These are phyloP conservation scores for Solanum megistacrolobum DNA, from an alignment of 257 asterid genomes.

Conservation along the genomic window DNA sequence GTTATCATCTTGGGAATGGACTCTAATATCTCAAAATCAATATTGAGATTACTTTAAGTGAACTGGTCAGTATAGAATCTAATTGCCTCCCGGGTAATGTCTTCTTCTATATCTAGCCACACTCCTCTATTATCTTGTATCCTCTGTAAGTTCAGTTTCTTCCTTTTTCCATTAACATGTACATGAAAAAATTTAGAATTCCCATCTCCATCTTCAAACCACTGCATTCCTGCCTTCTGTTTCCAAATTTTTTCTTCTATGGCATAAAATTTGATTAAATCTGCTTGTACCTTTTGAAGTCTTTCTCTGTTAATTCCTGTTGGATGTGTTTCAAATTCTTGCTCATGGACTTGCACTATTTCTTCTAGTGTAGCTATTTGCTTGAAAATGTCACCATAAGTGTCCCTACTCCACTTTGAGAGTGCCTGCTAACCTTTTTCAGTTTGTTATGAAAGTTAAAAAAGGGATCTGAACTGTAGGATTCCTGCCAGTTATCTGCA, in stretches of 20 bases:
- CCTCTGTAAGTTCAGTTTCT: not conserved
- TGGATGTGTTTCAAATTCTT: no score
- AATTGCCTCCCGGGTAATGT: not conserved
- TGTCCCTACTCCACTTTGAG: not conserved
- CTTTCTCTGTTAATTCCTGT: no score
- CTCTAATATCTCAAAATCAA: no score
- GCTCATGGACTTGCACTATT: no score
- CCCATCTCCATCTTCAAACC: not conserved
- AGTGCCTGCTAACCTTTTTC: not conserved
- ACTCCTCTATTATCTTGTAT: not conserved
- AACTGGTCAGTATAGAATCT: not conserved
- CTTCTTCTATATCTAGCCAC: not conserved
- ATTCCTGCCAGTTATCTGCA: not conserved
- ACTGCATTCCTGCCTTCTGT: not conserved
- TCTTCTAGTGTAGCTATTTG: no score
- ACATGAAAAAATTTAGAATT: not conserved
- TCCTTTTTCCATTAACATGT: not conserved
- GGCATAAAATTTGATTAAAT: not conserved
- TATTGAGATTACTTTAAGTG: not conserved
- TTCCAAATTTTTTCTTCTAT: not conserved
- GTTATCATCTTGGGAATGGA: not conserved
- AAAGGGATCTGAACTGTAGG: not conserved
- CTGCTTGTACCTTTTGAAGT: no score
- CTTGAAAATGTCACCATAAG: no score
- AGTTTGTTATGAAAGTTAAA: not conserved